Evolutionary conservation across 2,329 filamentous ascomycete species (phyloP).

Genomic region (Pyricularia pennisetigena): DNA sequence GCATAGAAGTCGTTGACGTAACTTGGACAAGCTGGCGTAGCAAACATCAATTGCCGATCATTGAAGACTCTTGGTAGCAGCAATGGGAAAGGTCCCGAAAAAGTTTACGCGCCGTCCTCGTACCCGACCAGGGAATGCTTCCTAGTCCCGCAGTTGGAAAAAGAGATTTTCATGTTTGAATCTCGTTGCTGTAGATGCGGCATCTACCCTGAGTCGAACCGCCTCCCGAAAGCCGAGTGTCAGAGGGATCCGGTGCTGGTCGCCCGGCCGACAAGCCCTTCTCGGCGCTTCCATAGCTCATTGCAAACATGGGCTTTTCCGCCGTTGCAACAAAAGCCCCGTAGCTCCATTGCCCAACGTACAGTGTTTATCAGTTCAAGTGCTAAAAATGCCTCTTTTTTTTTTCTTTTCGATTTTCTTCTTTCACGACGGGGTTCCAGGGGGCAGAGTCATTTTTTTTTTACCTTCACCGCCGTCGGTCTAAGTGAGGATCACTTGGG

Average conservation of each 20-base stretch:
- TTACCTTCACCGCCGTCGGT: not conserved
- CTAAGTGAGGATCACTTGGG: not conserved
- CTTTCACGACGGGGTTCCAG: no score
- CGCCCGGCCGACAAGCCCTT: not conserved
- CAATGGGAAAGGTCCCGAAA: not conserved
- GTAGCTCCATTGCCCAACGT: not conserved
- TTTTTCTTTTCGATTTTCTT: no score
- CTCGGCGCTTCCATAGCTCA: not conserved
- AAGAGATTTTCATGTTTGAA: not conserved
- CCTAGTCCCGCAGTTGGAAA: not conserved
- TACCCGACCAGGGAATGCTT: not conserved
- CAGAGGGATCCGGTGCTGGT: not conserved
- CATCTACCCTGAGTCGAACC: not conserved
- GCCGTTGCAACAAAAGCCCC: not conserved
- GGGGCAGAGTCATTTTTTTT: not conserved
- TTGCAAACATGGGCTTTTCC: not conserved
- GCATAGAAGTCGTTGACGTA: not conserved
- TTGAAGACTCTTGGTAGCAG: not conserved
- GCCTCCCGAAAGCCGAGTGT: not conserved
- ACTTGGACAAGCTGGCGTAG: not conserved
- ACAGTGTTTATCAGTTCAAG: not conserved
- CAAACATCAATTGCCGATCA: not conserved
- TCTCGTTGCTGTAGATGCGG: not conserved
- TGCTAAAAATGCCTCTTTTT: not conserved
- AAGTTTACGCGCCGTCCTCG: not conserved